Evolutionary conservation across 768 basidiomycete species (phyloP), one percentile per base, ranked within the genome.

Genomic region (Mycena rebaudengoi): DNA sequence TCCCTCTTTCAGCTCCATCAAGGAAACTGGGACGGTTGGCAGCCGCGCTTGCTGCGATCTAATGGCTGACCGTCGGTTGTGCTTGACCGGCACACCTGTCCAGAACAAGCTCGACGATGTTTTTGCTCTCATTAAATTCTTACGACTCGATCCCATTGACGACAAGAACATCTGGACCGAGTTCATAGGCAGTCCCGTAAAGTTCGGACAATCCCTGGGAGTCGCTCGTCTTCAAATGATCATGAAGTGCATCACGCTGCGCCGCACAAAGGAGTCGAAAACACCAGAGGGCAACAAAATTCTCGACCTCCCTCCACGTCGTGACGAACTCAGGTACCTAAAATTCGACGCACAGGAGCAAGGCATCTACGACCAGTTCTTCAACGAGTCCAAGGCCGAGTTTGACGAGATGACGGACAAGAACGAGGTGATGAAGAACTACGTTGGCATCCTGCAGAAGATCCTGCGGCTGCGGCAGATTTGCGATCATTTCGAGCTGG

Each of bases 81-180:
- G 95, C 75, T 82, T 99, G 39, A 96, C 96, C n/a, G 98, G 98
- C 58, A 99, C 98, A 8, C 98, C 98, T 1, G 95, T 99, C 35
- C 98, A 99, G 80, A 99, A 99, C 83, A 98, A 97, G 77, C 87
- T 99, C 53, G 98, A 99, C 78, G 98, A 99, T 73, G 91, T 99
- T 50, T 99, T 91, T 76, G 98, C 98, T 5, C 83, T 99, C 61
- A 89, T 99, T 83, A 98, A 98, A 78, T 99, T 99, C 79, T 79
- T 99, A 56, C 91, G 96, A 21, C 76, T 99, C 70, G 85, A 89
- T 23, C 98, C 98, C 1, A 91, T 99, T 69, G 93, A 98, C 72
- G 95, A 98, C 75, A 96, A 96, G 78, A 88, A 88, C 57, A 78
- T 90, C 13, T 99, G 98, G 96, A 95, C 91, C 23, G 92, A 96